phyloP scores from a whole-genome alignment of 441 rosid genomes.

The Capsella rubella region DNA sequence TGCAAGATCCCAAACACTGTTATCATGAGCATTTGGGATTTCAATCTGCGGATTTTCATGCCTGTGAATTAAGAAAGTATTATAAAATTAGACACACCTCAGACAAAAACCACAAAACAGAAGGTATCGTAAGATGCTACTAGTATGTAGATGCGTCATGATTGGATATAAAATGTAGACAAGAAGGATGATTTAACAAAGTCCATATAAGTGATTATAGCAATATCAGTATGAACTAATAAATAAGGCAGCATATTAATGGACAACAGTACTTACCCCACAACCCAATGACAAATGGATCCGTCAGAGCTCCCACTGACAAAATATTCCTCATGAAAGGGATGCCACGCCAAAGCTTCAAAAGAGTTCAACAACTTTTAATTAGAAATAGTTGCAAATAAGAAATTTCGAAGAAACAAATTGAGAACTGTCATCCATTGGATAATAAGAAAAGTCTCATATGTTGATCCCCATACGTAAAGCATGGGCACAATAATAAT shows the following conservation, averaged over 20 bases:
- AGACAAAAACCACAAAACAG: slow-evolving; percentile 14
- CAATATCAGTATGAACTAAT: not conserved
- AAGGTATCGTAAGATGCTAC: slow-evolving; percentile 14
- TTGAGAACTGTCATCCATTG: slow-evolving; percentile 8
- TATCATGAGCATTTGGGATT: slow-evolving; percentile 84
- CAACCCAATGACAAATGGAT: slow-evolving; percentile 96
- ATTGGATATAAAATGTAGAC: slow-evolving; percentile 9
- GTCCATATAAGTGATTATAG: slow-evolving; percentile 8
- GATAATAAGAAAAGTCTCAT: slow-evolving; percentile 2
- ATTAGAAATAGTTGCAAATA: slow-evolving; percentile 21
- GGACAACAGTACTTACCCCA: slow-evolving; percentile 65
- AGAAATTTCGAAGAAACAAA: slow-evolving; percentile 18
- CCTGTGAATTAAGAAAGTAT: slow-evolving; percentile 54
- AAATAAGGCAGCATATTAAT: not conserved
- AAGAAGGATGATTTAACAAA: slow-evolving; percentile 21
- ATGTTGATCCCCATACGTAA: slow-evolving; percentile 6
- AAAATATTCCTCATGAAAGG: slow-evolving; percentile 97
- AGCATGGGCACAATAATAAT: slow-evolving; percentile 17
- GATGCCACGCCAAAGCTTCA: slow-evolving; percentile 98
- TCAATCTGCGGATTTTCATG: slow-evolving; percentile 96
- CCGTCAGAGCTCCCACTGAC: slow-evolving; percentile 98
- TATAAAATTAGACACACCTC: slow-evolving; percentile 31
- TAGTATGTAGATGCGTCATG: slow-evolving; percentile 7
- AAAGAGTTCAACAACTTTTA: slow-evolving; percentile 6
- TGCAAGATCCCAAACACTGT: slow-evolving; percentile 95